Evolutionary conservation across 2,329 filamentous ascomycete genomes (phyloP), one percentile per base, ranked within the genome.

Genomic region (Aspergillus brunneoviolaceus): DNA sequence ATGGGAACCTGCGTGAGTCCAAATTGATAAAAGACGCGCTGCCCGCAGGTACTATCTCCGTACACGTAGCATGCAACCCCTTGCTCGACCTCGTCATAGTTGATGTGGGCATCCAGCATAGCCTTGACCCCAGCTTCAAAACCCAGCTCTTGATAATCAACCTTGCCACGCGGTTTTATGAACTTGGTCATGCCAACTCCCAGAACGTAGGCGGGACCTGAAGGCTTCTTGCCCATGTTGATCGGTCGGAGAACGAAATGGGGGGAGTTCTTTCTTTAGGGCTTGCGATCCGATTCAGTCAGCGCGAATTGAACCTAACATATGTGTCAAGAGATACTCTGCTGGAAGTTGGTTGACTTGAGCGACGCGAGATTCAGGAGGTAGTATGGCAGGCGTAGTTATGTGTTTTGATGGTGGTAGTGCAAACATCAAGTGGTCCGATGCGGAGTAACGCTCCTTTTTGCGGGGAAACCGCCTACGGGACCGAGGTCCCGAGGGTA

Each of bases 111-210:
- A 59, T 87, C 85, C 19, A 88, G 78, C 83, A 96, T 87, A 52
- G 92, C 92, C 78, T 96, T 96, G 74, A 95, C 83, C 67, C 92
- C 92, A 11, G 92, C 92, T 78, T 97, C 93, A 76, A 93, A 97
- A 59, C 93, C 93, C 25, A 97, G 87, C 74, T 96, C 93, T 7
- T 92, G 92, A 80, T 97, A 97, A 80, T 96, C 92, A 66, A 96
- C 90, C 76, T 94, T 94, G 74, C 92, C 91, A 59, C 93, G 87
- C 48, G 93, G 93, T 82, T 97, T 97, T 85, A 97, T 94, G 85
- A 98, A 98, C 80, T 96, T 96, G 80, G 94, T 98, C 91, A 98
- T 95, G 81, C 94, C 94, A 69, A 98, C 95, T 81, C 94, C 94
- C 62, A 98, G 87, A 74, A 98, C 91, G 83, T 98, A 98, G 82